A percentile compares a stretch with the other conserved stretches of the same genome.
These are phyloP conservation scores for Suillus fuscotomentosus DNA, from an alignment of 768 basidiomycete species.

Conservation along the genomic window DNA sequence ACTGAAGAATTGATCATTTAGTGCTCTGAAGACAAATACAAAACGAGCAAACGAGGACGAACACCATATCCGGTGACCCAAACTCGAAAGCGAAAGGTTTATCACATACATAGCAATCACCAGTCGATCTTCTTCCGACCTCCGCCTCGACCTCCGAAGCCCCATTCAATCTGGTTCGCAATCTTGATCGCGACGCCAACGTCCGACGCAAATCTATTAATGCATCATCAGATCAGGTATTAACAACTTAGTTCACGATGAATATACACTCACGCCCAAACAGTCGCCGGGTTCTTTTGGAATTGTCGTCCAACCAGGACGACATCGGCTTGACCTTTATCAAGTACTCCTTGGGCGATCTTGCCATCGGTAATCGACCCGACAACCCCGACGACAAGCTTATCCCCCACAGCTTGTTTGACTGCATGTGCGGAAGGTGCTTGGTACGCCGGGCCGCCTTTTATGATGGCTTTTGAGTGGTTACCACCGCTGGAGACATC, in stretches of 20 bases:
- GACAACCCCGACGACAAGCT: slow-evolving; percentile 30
- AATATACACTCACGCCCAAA: slow-evolving; percentile 32
- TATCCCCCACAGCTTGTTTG: slow-evolving; percentile 44
- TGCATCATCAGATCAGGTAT: background rate
- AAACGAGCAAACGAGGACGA: too few relatives aligned
- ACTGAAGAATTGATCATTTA: too few relatives aligned
- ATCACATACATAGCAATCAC: slow-evolving; percentile 2
- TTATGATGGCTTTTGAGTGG: slow-evolving; percentile 35
- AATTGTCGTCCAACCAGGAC: slow-evolving; percentile 53
- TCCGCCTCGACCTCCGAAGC: slow-evolving; percentile 38
- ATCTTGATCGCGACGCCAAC: slow-evolving; percentile 45
- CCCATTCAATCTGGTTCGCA: slow-evolving; percentile 58
- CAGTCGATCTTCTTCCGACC: slow-evolving; percentile 12
- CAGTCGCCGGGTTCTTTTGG: slow-evolving; percentile 56
- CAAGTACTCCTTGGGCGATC: slow-evolving; percentile 44
- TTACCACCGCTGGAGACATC: slow-evolving; percentile 72
- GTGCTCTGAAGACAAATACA: too few relatives aligned
- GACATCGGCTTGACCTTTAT: slow-evolving; percentile 43
- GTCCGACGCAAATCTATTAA: slow-evolving; percentile 48
- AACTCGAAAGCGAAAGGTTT: too few relatives aligned
- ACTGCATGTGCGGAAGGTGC: slow-evolving; percentile 56
- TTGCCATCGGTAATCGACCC: slow-evolving; percentile 33
- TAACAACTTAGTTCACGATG: background rate
- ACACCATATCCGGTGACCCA: too few relatives aligned
- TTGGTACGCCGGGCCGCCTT: slow-evolving; percentile 41